Evolutionary conservation across 805 yeast species (phyloP), one percentile per base, ranked within the genome.

Genomic region (Starmerella etchellsii): DNA sequence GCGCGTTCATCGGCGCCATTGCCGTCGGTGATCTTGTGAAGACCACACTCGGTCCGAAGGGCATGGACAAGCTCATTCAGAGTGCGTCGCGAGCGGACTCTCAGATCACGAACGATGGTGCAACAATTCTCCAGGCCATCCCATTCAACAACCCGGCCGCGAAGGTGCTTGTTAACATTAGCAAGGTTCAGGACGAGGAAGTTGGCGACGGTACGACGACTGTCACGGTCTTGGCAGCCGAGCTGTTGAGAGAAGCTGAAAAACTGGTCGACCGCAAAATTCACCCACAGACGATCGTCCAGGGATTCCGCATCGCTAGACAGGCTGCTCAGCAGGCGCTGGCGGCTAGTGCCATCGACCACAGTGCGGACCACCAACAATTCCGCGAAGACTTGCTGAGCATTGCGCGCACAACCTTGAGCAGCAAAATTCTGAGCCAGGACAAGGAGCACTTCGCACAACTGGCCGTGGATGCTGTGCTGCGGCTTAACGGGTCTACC

Each of bases 171-270:
- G 98, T 88, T 40, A 94, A 88, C 59, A 81, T 88, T 43, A 81
- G 95, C 15, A 79, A 93, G 59, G 85, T 94, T 2, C 98, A 88
- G 65, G 98, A 88, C 60, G 94, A 93, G 45, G 97, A 88, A 62
- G 95, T 91, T 49, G 98, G 98, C 45, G 98, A 88, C 64, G 98
- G 98, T 51, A 88, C 98, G 33, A 88, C 98, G 1, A 80, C 95
- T 23, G 98, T 88, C 18, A 82, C 96, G 0, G 78, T 88, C 25
- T 62, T 91, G 43, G 95, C 97, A 2, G 95, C 96, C 41, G 98
- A 91, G 65, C 69, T 91, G 46, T 71, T 91, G 62, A 75, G 94
- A 59, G 96, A 88, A 65, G 96, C 97, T 26, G 96, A 91, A 63
- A 77, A 78, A 59, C 73, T 91, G 48, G 81, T 91, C 36, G 94